Evolutionary conservation across 495 filamentous ascomycete species (phyloP).

Genomic region (Hapsidospora chrysogenum): DNA sequence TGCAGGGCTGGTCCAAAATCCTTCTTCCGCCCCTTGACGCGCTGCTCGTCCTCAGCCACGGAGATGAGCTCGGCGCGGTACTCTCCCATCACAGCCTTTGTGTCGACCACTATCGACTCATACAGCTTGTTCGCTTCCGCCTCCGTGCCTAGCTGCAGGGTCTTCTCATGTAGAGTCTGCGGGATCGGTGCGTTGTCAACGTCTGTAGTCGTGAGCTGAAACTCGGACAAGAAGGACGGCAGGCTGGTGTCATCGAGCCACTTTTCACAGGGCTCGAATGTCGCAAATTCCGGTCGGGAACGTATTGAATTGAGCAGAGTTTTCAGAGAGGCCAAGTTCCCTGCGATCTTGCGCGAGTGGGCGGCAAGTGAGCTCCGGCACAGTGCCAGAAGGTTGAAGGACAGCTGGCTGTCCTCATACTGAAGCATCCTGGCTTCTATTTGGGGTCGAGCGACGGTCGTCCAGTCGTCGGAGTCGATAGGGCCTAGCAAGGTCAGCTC

Average conservation of each 20-base stretch:
- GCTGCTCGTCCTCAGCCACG: constrained; percentile 9
- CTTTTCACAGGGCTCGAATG: not conserved
- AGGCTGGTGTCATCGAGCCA: not conserved
- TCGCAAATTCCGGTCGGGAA: constrained; percentile 2
- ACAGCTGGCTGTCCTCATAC: constrained; percentile 15
- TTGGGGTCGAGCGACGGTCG: constrained; percentile 15
- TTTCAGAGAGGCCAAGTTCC: constrained; percentile 13
- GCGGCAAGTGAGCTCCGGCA: constrained; percentile 20
- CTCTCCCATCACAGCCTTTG: constrained; percentile 4
- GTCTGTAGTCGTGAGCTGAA: constrained; percentile 7
- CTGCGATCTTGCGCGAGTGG: constrained; percentile 14
- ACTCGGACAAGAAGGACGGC: constrained; percentile 7
- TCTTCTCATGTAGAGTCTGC: constrained; percentile 1
- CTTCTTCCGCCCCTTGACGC: constrained; percentile 15
- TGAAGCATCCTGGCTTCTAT: constrained; percentile 24
- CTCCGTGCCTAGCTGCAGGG: constrained; percentile 3
- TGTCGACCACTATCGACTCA: not conserved
- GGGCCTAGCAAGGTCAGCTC: not conserved
- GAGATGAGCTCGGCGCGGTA: constrained; percentile 10
- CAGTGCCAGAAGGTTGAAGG: constrained; percentile 30
- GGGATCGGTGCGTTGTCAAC: constrained; percentile 4
- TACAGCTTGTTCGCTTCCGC: constrained; percentile 2
- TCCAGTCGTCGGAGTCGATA: constrained; percentile 21
- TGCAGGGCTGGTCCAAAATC: constrained; percentile 26
- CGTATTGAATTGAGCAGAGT: constrained; percentile 11